Conservation (phyloP, 164 flowering plant species). For the Amborella trichopoda region DNA sequence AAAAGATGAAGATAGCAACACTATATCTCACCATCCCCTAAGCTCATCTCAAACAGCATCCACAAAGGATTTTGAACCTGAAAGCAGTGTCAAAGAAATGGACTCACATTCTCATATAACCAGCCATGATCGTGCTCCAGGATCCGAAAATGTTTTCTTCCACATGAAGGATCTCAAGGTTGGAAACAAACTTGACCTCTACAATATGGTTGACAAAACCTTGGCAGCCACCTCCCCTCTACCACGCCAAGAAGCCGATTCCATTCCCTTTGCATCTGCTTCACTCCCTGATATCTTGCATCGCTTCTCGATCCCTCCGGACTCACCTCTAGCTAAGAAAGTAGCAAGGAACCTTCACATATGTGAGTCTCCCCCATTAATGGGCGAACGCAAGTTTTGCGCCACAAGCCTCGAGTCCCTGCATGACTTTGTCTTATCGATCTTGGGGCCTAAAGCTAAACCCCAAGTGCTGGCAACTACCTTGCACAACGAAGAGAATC, state of each 20-base stretch:
- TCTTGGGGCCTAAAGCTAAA: constrained; percentile 11
- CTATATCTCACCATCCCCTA: too few relatives aligned
- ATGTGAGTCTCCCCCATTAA: constrained; percentile 13
- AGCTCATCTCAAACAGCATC: too few relatives aligned
- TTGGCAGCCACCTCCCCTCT: too few relatives aligned
- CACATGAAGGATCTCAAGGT: too few relatives aligned
- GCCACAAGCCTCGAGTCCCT: constrained; percentile 19
- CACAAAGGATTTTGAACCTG: too few relatives aligned
- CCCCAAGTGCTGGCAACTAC: constrained; percentile 3
- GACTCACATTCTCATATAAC: too few relatives aligned
- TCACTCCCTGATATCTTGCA: constrained; percentile 14
- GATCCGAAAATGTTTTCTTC: too few relatives aligned
- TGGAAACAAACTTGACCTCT: too few relatives aligned
- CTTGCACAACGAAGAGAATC: constrained; percentile 3
- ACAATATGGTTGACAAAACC: too few relatives aligned
- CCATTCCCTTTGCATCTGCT: constrained; percentile 27
- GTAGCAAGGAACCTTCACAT: constrained; percentile 11
- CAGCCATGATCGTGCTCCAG: too few relatives aligned
- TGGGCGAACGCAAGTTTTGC: constrained; percentile 15
- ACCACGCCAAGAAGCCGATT: constrained; percentile 18
- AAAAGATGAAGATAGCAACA: too few relatives aligned
- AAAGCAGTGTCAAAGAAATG: too few relatives aligned
- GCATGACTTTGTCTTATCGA: constrained; percentile 15
- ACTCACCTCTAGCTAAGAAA: constrained; percentile 18
- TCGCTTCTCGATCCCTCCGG: constrained; percentile 17